These are phyloP conservation scores for Rhizopogon sp. DNA, from an alignment of 768 basidiomycete species.

Conservation along the genomic window DNA sequence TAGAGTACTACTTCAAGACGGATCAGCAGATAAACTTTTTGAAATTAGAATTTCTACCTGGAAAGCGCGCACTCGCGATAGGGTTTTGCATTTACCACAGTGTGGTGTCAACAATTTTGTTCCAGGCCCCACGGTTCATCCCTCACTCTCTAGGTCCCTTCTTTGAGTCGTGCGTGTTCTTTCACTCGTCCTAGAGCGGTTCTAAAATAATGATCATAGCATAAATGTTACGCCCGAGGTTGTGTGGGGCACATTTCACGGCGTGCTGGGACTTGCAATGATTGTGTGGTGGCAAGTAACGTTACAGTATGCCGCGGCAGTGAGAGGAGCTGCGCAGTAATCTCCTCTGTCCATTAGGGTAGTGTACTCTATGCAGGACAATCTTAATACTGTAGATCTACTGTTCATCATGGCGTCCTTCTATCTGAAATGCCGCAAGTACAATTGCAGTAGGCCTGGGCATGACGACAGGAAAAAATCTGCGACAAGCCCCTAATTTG, in stretches of 20 bases:
- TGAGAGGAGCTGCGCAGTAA: slow-evolving; percentile 17
- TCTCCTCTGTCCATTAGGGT: not conserved
- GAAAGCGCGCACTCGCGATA: slow-evolving; percentile 79
- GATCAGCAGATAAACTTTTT: not conserved
- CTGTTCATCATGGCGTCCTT: too few relatives aligned
- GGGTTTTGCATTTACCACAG: slow-evolving; percentile 74
- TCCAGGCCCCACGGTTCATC: slow-evolving; percentile 74
- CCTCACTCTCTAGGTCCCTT: slow-evolving; percentile 61
- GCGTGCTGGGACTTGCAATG: slow-evolving; percentile 65
- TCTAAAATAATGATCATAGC: slow-evolving; percentile 24
- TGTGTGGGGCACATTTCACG: slow-evolving; percentile 71
- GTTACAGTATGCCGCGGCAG: slow-evolving; percentile 43
- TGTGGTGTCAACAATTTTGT: slow-evolving; percentile 66
- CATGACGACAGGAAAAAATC: too few relatives aligned
- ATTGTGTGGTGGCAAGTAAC: slow-evolving; percentile 83
- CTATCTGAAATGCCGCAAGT: too few relatives aligned
- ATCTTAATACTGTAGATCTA: too few relatives aligned
- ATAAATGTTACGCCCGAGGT: slow-evolving; percentile 65
- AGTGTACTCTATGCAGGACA: too few relatives aligned
- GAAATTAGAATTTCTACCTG: slow-evolving; percentile 68
- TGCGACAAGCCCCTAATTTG: too few relatives aligned
- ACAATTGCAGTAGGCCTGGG: too few relatives aligned
- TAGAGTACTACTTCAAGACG: not conserved
- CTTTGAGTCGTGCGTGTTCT: slow-evolving; percentile 51
- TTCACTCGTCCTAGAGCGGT: not conserved